Evolutionary conservation across 495 filamentous ascomycete genomes (phyloP).

Genomic region (Xylona heveae): DNA sequence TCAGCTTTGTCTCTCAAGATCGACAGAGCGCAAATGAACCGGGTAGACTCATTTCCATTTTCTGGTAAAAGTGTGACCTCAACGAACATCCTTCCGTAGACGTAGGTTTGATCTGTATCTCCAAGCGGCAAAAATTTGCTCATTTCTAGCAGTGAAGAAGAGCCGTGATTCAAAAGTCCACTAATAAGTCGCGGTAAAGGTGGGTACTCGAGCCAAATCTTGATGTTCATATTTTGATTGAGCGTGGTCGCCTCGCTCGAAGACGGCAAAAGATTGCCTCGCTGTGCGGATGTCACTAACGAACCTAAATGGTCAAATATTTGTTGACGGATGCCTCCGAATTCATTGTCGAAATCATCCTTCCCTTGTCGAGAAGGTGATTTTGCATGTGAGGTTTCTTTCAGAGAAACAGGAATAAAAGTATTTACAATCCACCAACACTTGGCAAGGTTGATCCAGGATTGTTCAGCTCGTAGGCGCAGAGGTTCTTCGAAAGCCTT

Average conservation of each 20-base stretch:
- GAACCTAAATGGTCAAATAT: slow-evolving; percentile 44
- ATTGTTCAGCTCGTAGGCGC: slow-evolving; percentile 27
- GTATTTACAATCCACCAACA: slow-evolving; percentile 58
- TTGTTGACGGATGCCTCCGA: slow-evolving; percentile 21
- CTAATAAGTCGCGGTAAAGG: slow-evolving; percentile 43
- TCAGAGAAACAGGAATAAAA: slow-evolving; percentile 32
- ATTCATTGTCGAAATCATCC: slow-evolving; percentile 19
- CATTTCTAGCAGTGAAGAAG: too few species aligned
- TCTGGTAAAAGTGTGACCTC: slow-evolving; percentile 48
- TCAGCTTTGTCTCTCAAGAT: slow-evolving; percentile 46
- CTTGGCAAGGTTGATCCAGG: slow-evolving; percentile 63
- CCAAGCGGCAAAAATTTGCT: slow-evolving; percentile 49
- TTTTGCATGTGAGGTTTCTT: slow-evolving; percentile 18
- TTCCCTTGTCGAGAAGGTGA: slow-evolving; percentile 14
- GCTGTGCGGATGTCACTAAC: slow-evolving; percentile 58
- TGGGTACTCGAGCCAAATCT: slow-evolving; percentile 57
- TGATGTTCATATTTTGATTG: slow-evolving; percentile 44
- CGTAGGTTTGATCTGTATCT: slow-evolving; percentile 47
- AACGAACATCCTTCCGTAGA: slow-evolving; percentile 51
- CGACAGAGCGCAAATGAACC: slow-evolving; percentile 50
- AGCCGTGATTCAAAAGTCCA: too few species aligned
- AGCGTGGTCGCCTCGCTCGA: slow-evolving; percentile 33
- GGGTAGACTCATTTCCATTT: slow-evolving; percentile 37
- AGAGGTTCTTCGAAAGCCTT: slow-evolving; percentile 19
- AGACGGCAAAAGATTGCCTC: slow-evolving; percentile 51